A percentile compares a stretch with the other conserved stretches of the same genome.
Conservation (phyloP, 495 filamentous ascomycete species). For the Talaromyces ruber region DNA sequence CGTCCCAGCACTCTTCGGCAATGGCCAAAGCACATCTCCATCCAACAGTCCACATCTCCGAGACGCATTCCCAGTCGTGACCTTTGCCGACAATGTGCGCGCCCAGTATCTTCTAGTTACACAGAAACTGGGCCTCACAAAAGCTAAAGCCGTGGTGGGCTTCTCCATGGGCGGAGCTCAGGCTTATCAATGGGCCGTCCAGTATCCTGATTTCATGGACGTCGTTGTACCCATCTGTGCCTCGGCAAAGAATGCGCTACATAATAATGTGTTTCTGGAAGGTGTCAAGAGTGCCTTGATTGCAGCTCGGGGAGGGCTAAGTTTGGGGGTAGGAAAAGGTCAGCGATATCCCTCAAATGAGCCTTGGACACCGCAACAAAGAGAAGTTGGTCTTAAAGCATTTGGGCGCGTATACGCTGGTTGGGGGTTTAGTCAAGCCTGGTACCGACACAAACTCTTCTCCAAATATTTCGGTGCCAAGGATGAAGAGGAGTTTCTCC, state of each 20-base stretch:
- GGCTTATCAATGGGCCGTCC: slow-evolving; percentile 62
- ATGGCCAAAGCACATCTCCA: slow-evolving; percentile 63
- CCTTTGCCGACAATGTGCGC: slow-evolving; percentile 61
- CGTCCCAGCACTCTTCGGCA: slow-evolving; percentile 62
- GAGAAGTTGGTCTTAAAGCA: slow-evolving; percentile 54
- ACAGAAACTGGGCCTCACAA: slow-evolving; percentile 51
- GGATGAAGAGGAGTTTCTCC: slow-evolving; percentile 60
- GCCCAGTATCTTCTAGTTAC: slow-evolving; percentile 60
- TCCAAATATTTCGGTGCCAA: slow-evolving; percentile 51
- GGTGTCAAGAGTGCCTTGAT: slow-evolving; percentile 60
- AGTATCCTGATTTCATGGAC: slow-evolving; percentile 64
- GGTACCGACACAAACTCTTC: slow-evolving; percentile 60
- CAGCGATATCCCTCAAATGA: slow-evolving; percentile 23
- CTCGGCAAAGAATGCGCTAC: slow-evolving; percentile 55
- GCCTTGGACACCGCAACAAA: slow-evolving; percentile 47
- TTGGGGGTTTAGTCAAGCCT: slow-evolving; percentile 68
- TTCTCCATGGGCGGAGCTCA: slow-evolving; percentile 68
- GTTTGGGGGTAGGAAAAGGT: slow-evolving; percentile 19
- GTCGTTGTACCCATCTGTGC: slow-evolving; percentile 60
- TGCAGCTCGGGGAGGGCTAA: slow-evolving; percentile 46
- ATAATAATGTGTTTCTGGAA: slow-evolving; percentile 67
- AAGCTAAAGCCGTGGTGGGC: slow-evolving; percentile 54
- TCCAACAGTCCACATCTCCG: slow-evolving; percentile 48
- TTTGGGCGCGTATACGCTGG: slow-evolving; percentile 66
- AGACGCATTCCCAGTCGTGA: slow-evolving; percentile 49